These are phyloP conservation scores for Castanea sativa DNA, from an alignment of 306 rosid genomes.

Conservation along the genomic window DNA sequence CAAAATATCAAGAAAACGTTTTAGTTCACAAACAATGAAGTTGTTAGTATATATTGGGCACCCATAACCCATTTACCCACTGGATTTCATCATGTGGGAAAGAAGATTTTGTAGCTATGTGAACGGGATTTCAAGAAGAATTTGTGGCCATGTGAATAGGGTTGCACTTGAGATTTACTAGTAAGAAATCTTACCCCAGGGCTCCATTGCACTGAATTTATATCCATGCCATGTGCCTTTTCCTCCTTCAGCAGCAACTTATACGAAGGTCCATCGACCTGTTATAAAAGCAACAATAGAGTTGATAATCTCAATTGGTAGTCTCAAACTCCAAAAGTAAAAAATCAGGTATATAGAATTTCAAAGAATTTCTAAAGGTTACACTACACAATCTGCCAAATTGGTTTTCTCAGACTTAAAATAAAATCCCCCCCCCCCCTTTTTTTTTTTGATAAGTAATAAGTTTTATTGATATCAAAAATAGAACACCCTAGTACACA, in stretches of 20 bases:
- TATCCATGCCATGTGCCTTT: slow-evolving; percentile 76
- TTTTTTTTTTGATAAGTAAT: no score
- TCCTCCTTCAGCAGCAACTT: slow-evolving; percentile 70
- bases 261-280: slow-evolving; percentile 69
- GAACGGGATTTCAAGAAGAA: background rate
- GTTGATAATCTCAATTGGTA: background rate
- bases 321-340: background rate
- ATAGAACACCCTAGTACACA: no score
- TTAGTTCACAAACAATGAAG: background rate
- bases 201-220: slow-evolving; percentile 87
- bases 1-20: background rate
- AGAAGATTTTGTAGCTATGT: background rate
- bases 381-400: background rate
- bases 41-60: background rate
- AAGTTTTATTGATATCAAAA: no score
- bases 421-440: background rate
- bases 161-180: background rate
- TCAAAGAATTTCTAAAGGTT: background rate
- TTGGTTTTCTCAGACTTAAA: background rate
- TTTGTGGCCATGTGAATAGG: background rate
- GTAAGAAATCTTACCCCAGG: slow-evolving; percentile 70
- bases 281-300: slow-evolving; percentile 15
- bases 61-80: background rate
- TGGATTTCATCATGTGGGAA: background rate
- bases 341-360: background rate